Evolutionary conservation across 2,329 filamentous ascomycete genomes (phyloP).

Genomic region (Diplodia scrobiculata): DNA sequence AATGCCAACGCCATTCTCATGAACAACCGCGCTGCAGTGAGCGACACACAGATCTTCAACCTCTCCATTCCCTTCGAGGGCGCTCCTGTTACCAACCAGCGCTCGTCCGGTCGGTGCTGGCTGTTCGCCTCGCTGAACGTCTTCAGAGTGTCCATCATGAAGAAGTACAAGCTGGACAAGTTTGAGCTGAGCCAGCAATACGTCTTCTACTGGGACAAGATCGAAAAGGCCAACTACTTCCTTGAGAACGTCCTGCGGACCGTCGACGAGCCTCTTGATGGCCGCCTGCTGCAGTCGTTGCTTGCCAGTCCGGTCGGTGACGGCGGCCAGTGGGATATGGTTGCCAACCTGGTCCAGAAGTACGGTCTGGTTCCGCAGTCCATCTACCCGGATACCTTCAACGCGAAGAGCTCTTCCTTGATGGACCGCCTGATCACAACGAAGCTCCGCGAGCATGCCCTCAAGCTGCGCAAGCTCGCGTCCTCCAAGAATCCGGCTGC

Average conservation of each 20-base stretch:
- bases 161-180: constrained; percentile 71
- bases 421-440: constrained; percentile 77
- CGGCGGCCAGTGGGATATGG: constrained; percentile 92
- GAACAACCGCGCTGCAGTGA: constrained; percentile 63
- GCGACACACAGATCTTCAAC: constrained; percentile 80
- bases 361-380: constrained; percentile 84
- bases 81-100: constrained; percentile 80
- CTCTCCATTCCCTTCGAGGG: constrained; percentile 80
- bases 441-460: constrained; percentile 81
- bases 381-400: constrained; percentile 80
- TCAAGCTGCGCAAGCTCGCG: constrained; percentile 67
- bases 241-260: constrained; percentile 82
- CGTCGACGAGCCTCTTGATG: constrained; percentile 67
- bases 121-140: constrained; percentile 90
- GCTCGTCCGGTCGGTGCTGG: constrained; percentile 82
- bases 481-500: constrained; percentile 39
- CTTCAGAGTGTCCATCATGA: constrained; percentile 85
- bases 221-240: constrained; percentile 90
- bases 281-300: constrained; percentile 70
- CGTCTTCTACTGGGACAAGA: constrained; percentile 91
- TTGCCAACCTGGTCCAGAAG: constrained; percentile 79
- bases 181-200: constrained; percentile 89
- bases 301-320: constrained; percentile 71
- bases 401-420: constrained; percentile 68
- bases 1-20: constrained; percentile 67